Conservation (phyloP, 1,284 basidiomycete genomes). For the Ceratobasidium sp. region DNA sequence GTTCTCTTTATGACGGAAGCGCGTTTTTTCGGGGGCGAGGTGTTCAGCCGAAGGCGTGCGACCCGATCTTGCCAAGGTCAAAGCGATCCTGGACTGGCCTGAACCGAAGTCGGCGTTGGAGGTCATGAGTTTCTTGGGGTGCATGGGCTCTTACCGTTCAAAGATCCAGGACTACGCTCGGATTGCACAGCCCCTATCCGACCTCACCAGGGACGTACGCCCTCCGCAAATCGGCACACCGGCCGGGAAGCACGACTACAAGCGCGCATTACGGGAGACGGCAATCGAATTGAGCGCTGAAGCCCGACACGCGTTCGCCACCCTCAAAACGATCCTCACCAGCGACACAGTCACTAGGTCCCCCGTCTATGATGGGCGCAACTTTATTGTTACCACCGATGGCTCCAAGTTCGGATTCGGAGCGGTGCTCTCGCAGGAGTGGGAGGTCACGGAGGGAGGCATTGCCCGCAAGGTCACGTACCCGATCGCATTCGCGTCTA, state of each 20-base stretch:
- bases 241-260: conserved; percentile 16
- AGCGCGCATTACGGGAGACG: conserved; percentile 33
- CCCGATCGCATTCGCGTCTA: conserved; percentile 47
- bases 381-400: conserved; percentile 56
- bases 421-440: conserved; percentile 47
- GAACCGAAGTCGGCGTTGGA: conserved; percentile 33
- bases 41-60: conserved; percentile 30
- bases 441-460: not conserved
- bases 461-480: conserved; percentile 28
- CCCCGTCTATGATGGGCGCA: conserved; percentile 52
- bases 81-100: conserved; percentile 43
- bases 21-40: conserved; percentile 32
- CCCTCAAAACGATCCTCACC: conserved; percentile 51
- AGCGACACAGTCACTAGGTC: conserved; percentile 52
- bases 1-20: conserved; percentile 42
- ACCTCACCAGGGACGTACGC: conserved; percentile 48
- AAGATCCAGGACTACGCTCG: conserved; percentile 44
- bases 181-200: conserved; percentile 49
- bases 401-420: conserved; percentile 55
- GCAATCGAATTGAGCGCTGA: conserved; percentile 49
- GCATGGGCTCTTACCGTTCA: conserved; percentile 18
- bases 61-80: conserved; percentile 39
- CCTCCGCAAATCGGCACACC: not conserved
- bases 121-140: conserved; percentile 41
- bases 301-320: conserved; percentile 52